These are phyloP conservation scores for Candida germanica DNA, from an alignment of 805 yeast genomes.

Conservation along the genomic window DNA sequence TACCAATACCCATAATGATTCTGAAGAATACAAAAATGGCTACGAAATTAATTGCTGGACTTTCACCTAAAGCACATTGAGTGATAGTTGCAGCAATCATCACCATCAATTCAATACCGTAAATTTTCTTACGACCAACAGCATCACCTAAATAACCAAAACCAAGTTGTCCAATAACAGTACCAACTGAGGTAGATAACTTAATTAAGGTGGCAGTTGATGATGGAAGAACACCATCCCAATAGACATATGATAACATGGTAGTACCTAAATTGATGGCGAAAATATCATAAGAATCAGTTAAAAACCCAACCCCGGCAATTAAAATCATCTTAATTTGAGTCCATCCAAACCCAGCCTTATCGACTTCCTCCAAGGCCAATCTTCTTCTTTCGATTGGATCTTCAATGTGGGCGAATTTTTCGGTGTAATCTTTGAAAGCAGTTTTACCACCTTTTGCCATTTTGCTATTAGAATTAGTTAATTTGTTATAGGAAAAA, in stretches of 20 bases:
- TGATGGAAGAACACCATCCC: constrained; percentile 61
- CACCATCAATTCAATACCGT: constrained; percentile 81
- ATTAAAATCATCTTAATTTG: constrained; percentile 78
- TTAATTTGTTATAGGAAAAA: too few species aligned
- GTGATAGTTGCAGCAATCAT: constrained; percentile 77
- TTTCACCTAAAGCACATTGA: constrained; percentile 70
- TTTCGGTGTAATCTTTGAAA: constrained; percentile 77
- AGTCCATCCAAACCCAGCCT: constrained; percentile 77
- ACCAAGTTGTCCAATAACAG: constrained; percentile 85
- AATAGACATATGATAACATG: constrained; percentile 75
- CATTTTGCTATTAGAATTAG: too few species aligned
- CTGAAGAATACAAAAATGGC: constrained; percentile 77
- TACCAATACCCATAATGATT: constrained; percentile 91
- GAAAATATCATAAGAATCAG: constrained; percentile 90
- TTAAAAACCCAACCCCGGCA: constrained; percentile 91
- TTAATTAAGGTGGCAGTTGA: constrained; percentile 76
- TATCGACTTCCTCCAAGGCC: constrained; percentile 80
- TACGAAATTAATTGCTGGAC: constrained; percentile 69
- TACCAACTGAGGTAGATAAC: constrained; percentile 90
- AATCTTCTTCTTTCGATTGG: constrained; percentile 85
- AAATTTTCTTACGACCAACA: constrained; percentile 82
- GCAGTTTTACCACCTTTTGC: constrained; percentile 75
- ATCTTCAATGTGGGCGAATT: constrained; percentile 78
- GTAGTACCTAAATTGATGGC: constrained; percentile 81
- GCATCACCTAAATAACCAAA: constrained; percentile 82